Base-by-base conservation (phyloP, 1,284 basidiomycete genomes). In the Malassezia yamatoensis region DNA sequence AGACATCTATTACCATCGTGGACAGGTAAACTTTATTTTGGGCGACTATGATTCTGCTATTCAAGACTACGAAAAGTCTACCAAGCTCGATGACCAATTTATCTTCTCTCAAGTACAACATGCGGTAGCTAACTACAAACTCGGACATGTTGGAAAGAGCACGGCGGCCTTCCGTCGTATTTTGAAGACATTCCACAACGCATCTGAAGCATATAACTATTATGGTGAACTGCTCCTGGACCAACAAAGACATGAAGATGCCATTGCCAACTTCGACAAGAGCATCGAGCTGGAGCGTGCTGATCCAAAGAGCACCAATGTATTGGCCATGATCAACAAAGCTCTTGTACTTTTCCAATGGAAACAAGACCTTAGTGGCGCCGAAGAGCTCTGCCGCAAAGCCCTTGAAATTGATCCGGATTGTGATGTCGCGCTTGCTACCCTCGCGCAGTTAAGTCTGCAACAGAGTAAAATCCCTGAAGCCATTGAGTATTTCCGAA, bases 1-100 rank as follows among this genome's bases (percentile, higher is more conserved):
- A 0, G 94, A 98, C 77, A 90, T 96, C 60, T 98, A 90, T 80
- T 99, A 99, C 78, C 94, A 99, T 78, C 88, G 93, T 65, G 94
- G 93, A 36, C 94, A 99, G 80, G 94, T 98, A 41, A 82, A 89
- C 76, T 98, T 96, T 78, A 96, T 98, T 76, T 88, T 91, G 79
- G 86, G 86, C 77, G 85, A 96, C 65, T 96, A 86, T 75, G 79
- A 80, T 15, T 80, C 85, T 47, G 93, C 93, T 0, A 86, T 90
- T 34, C 82, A 84, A 68, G 88, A 96, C 77, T 98, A 96, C 79
- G 83, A 82, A 35, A 86, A 88, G 75, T 93, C 89, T 10, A 87
- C 84, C 24, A 80, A 83, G 61, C 80, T 94, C 42, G 90, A 94
- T 70, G 80, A 84, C 59, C 75, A 78, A 29, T 96, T 93, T 68